phyloP scores from a whole-genome alignment of 495 filamentous ascomycete genomes.

The Xylaria scruposa region DNA sequence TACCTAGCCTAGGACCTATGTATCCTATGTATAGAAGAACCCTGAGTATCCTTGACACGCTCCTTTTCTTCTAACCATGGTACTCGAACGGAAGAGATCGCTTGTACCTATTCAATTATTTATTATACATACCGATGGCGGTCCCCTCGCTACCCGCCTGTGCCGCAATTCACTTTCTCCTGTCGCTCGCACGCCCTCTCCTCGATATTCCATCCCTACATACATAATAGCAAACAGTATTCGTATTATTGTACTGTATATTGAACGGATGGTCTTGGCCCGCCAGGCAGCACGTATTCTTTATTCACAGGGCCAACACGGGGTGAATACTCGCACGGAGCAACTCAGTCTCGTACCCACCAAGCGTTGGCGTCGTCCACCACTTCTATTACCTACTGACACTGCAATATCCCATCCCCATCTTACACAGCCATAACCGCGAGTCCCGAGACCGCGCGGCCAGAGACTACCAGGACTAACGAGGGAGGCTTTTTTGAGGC shows the following conservation, averaged over 20 bases:
- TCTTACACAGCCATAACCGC: neutral
- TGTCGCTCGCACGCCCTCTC: conserved; percentile 5
- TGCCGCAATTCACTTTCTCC: conserved; percentile 10
- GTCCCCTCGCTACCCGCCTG: conserved; percentile 12
- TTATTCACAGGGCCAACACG: neutral
- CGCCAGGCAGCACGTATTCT: neutral
- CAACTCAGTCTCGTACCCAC: conserved; percentile 11
- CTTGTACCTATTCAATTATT: neutral
- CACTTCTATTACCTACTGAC: neutral
- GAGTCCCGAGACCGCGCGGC: conserved; percentile 18
- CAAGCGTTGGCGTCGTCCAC: conserved; percentile 16
- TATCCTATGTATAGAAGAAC: neutral
- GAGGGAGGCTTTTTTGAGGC: conserved; percentile 1
- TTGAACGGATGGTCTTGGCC: conserved; percentile 4
- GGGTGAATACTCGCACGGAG: conserved; percentile 9
- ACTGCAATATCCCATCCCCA: neutral
- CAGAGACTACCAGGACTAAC: neutral
- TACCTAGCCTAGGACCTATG: neutral
- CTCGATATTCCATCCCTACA: neutral
- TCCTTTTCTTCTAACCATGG: neutral
- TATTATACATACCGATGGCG: conserved; percentile 12
- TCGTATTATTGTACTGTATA: neutral
- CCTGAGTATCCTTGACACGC: neutral
- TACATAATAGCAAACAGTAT: neutral
- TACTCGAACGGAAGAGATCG: neutral